Percentiles rank a stretch among this genome's conserved stretches.
These are phyloP conservation scores for Pleurotus djamor DNA, from an alignment of 768 basidiomycete genomes.

Conservation along the genomic window DNA sequence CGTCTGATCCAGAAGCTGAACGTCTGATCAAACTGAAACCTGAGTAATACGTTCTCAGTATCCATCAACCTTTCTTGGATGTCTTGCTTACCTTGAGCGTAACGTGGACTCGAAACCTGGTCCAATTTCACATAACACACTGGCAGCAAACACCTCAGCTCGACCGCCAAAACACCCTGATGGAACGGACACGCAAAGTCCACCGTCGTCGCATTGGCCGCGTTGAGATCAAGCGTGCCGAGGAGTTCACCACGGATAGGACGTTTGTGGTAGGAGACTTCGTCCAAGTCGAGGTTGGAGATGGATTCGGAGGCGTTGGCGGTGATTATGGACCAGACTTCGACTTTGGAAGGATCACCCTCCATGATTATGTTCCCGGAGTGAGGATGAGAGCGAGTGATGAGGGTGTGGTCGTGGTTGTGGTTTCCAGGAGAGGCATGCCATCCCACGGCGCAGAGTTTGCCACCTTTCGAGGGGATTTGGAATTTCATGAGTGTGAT, in stretches of 20 bases:
- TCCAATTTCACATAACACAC: conserved; percentile 11
- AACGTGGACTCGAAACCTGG: conserved; percentile 2
- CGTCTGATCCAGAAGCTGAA: not conserved
- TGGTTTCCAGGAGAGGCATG: not conserved
- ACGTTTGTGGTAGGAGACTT: conserved; percentile 8
- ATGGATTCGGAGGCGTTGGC: conserved; percentile 2
- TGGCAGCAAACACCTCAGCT: conserved; percentile 11
- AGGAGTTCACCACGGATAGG: conserved; percentile 13
- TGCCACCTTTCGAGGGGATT: conserved; percentile 5
- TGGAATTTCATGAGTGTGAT: conserved; percentile 12
- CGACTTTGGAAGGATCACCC: conserved; percentile 13
- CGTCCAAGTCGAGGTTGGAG: conserved; percentile 10
- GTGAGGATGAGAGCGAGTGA: not conserved
- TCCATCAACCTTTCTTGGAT: not conserved
- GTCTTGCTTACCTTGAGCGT: not conserved
- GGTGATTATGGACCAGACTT: conserved; percentile 13
- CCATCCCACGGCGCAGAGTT: conserved; percentile 8
- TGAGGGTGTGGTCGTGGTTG: not conserved
- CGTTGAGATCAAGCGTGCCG: conserved; percentile 9
- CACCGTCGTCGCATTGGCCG: conserved; percentile 9
- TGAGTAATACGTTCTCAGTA: conserved; percentile 3
- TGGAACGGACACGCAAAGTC: conserved; percentile 12
- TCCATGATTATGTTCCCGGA: conserved; percentile 6
- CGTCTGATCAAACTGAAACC: not conserved
- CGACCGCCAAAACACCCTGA: conserved; percentile 7